phyloP scores from a whole-genome alignment of 1,284 basidiomycete species.

The Rhodotorula sp. region DNA sequence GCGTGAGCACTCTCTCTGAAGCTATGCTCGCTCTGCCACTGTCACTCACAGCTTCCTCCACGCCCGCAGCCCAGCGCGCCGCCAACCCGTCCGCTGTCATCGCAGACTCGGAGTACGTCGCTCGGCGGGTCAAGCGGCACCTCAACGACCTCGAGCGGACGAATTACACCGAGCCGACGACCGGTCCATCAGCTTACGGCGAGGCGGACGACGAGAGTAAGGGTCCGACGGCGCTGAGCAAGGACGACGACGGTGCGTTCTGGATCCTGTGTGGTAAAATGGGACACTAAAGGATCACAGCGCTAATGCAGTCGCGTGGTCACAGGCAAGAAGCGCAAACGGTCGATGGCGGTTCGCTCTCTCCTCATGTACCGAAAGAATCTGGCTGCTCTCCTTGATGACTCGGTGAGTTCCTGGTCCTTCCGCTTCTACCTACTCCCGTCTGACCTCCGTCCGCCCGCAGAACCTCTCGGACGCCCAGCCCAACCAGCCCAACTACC shows the following conservation, averaged over 20 bases:
- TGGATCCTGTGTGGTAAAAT: constrained; percentile 58
- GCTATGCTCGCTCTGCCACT: neutral
- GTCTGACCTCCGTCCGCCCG: neutral
- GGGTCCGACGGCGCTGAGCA: constrained; percentile 48
- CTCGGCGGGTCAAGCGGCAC: constrained; percentile 68
- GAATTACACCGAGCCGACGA: constrained; percentile 66
- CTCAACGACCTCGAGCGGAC: constrained; percentile 78
- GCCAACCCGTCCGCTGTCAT: constrained; percentile 45
- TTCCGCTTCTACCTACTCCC: neutral
- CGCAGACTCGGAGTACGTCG: constrained; percentile 61
- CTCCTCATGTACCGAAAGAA: constrained; percentile 76
- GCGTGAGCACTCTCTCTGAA: constrained; percentile 11
- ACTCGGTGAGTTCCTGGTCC: constrained; percentile 60
- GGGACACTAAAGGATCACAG: no score
- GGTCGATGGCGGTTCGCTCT: constrained; percentile 70
- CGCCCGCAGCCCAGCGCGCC: constrained; percentile 52
- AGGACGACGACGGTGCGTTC: constrained; percentile 56
- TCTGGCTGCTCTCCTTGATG: constrained; percentile 66
- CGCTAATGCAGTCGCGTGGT: neutral
- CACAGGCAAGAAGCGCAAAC: constrained; percentile 54
- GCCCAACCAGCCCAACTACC: constrained; percentile 57
- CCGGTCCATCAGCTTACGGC: constrained; percentile 48
- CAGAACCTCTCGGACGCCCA: constrained; percentile 63
- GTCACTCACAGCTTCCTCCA: neutral
- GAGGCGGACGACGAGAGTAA: constrained; percentile 47